Percentiles rank a stretch among this genome's conserved stretches.
phyloP scores from a whole-genome alignment of 495 filamentous ascomycete species.

The Tuber umbilicatum region DNA sequence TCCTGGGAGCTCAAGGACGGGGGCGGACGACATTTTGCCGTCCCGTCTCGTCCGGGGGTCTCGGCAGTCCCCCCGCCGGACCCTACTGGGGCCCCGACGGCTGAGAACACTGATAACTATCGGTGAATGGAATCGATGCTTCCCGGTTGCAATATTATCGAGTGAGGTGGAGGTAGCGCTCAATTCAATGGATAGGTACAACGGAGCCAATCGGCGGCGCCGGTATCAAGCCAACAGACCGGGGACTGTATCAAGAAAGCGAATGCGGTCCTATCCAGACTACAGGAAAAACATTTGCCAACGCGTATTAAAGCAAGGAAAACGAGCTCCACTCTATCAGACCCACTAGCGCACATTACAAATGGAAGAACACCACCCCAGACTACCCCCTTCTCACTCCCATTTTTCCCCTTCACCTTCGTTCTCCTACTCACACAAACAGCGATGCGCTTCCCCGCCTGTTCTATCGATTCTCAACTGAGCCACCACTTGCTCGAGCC shows the following conservation, averaged over 20 bases:
- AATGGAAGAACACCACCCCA: background rate
- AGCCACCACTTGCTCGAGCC: too few relatives aligned
- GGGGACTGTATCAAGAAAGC: too few relatives aligned
- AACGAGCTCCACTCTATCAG: background rate
- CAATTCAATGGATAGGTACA: background rate
- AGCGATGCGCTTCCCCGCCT: too few relatives aligned
- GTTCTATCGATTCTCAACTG: accelerated
- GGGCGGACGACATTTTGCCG: too few relatives aligned
- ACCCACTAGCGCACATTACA: background rate
- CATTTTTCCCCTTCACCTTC: background rate
- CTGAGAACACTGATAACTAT: too few relatives aligned
- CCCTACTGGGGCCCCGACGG: too few relatives aligned
- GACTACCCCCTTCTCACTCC: background rate
- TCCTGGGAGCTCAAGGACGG: too few relatives aligned
- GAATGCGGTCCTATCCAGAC: background rate
- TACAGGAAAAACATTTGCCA: background rate
- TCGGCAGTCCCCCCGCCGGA: too few relatives aligned
- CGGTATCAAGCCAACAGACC: too few relatives aligned
- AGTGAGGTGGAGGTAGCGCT: background rate
- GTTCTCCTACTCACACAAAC: background rate
- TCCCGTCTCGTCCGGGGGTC: too few relatives aligned
- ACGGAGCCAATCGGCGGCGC: too few relatives aligned
- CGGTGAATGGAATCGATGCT: background rate
- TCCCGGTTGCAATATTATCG: background rate
- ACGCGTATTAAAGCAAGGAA: background rate